Evolutionary conservation across 805 yeast species (phyloP), one percentile per base, ranked within the genome.

Genomic region (Lipomyces chichibuensis): DNA sequence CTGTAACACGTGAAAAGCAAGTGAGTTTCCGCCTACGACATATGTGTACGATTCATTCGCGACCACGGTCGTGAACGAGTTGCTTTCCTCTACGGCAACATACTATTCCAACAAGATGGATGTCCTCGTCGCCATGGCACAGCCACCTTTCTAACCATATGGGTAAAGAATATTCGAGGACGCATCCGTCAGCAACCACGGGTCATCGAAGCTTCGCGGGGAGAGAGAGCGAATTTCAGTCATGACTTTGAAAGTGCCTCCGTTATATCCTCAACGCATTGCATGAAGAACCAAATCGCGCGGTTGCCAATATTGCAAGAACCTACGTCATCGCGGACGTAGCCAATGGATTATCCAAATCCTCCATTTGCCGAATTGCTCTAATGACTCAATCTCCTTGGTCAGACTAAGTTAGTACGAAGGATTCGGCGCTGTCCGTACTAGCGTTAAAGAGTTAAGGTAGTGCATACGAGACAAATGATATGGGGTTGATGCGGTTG

Each of bases 261-360:
- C 43, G 6, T 20, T 8, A 62, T 66, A 64, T 23, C 64, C 71
- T 7, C n/a, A 29, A 20, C 11, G 70, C 25, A 57, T 69, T 70
- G 49, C 32, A 57, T n/a, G 37, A 69, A 69, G 6, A 63, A 37
- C 58, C 60, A 66, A 57, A 67, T 58, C 8, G 70, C 66, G 65
- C 66, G 66, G 59, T 69, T 66, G 39, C 20, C 9, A 29, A 69
- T 46, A 23, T 64, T 25, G 62, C 71, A 69, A 3, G 65, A 60
- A 23, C 71, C 71, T 20, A 70, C 70, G 25, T 67, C 70, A 51
- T 69, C 71, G 51, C 71, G 67, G 57, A 69, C 17, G 66, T 33
- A 27, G 23, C 5, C 63, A 57, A 69, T 7, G 65, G 43, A 55
- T 60, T 60, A 56, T 43, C 53, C 39, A 56, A 39, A 59, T 69